Conservation (phyloP, 352 stramenopile genomes). For the Globisporangium lucens region DNA sequence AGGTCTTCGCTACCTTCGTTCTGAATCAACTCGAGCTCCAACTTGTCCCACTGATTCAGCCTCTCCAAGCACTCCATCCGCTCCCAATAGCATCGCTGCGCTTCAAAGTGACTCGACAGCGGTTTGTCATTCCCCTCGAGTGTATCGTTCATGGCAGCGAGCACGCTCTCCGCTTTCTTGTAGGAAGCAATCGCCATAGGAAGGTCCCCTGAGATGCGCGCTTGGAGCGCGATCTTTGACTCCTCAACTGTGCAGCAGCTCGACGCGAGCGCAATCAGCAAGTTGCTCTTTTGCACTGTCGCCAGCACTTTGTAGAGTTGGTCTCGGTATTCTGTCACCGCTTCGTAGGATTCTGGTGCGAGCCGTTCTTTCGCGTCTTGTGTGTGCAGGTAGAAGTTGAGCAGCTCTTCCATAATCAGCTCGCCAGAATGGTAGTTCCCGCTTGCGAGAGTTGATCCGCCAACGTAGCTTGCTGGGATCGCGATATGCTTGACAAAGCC, state of each 20-base stretch:
- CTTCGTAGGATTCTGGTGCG: constrained; percentile 17
- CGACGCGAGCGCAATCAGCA: constrained; percentile 55
- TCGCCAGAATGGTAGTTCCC: constrained; percentile 55
- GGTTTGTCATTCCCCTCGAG: constrained; percentile 24
- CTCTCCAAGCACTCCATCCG: constrained; percentile 54
- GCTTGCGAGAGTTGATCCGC: constrained; percentile 58
- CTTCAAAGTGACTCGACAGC: constrained; percentile 35
- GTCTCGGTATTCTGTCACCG: constrained; percentile 46
- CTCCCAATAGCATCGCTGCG: constrained; percentile 61
- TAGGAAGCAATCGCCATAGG: constrained; percentile 68
- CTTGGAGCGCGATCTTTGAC: constrained; percentile 55
- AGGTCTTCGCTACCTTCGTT: constrained; percentile 15
- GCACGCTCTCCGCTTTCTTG: constrained; percentile 53
- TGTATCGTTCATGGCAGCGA: constrained; percentile 40
- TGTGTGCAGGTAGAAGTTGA: constrained; percentile 31
- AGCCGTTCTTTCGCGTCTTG: constrained; percentile 6
- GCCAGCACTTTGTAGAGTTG: constrained; percentile 73
- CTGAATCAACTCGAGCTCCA: constrained; percentile 41
- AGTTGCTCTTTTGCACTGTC: constrained; percentile 61
- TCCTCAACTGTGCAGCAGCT: constrained; percentile 51
- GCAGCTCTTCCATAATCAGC: constrained; percentile 60
- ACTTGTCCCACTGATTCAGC: constrained; percentile 68
- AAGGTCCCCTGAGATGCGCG: constrained; percentile 65
- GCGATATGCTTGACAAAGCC: constrained; percentile 28
- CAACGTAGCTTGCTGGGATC: constrained; percentile 40